Conservation (phyloP, 2,329 filamentous ascomycete species). For the Emergomyces orientalis region DNA sequence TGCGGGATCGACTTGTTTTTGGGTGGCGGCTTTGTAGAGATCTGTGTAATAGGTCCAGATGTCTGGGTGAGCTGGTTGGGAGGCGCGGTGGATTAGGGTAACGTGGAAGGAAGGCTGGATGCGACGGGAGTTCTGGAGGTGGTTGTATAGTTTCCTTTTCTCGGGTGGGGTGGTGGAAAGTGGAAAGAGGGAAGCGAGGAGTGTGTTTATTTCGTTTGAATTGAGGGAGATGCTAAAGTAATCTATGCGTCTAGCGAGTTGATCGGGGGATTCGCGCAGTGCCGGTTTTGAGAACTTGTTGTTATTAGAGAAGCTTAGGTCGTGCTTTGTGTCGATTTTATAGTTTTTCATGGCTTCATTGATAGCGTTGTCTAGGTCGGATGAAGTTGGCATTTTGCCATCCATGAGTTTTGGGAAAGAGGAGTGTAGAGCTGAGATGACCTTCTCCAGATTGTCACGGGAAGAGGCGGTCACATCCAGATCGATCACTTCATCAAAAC, state of each 20-base stretch:
- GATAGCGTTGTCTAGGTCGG: slow-evolving; percentile 73
- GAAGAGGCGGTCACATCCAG: slow-evolving; percentile 71
- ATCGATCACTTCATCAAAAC: slow-evolving; percentile 77
- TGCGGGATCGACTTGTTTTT: slow-evolving; percentile 19
- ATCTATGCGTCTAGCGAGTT: slow-evolving; percentile 49
- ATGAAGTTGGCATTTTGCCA: slow-evolving; percentile 55
- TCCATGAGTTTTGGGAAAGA: slow-evolving; percentile 68
- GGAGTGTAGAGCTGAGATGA: slow-evolving; percentile 62
- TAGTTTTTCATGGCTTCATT: slow-evolving; percentile 66
- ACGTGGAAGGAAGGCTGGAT: slow-evolving; percentile 86
- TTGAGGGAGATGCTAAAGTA: slow-evolving; percentile 56
- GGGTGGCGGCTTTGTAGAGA: slow-evolving; percentile 42
- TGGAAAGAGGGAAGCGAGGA: slow-evolving; percentile 63
- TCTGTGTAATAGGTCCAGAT: slow-evolving; percentile 66
- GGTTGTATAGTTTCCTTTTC: slow-evolving; percentile 59
- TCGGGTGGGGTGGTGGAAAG: slow-evolving; percentile 41
- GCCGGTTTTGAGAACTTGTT: slow-evolving; percentile 36
- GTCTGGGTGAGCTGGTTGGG: slow-evolving; percentile 50
- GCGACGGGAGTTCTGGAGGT: slow-evolving; percentile 62
- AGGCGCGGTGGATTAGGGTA: slow-evolving; percentile 76
- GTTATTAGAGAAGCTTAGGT: slow-evolving; percentile 53
- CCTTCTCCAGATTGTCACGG: slow-evolving; percentile 72
- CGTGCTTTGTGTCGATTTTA: slow-evolving; percentile 64
- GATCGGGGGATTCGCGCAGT: slow-evolving; percentile 20
- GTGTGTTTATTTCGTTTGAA: slow-evolving; percentile 41